These are phyloP conservation scores for Daldinia sp. DNA, from an alignment of 2,329 filamentous ascomycete genomes.

Conservation along the genomic window DNA sequence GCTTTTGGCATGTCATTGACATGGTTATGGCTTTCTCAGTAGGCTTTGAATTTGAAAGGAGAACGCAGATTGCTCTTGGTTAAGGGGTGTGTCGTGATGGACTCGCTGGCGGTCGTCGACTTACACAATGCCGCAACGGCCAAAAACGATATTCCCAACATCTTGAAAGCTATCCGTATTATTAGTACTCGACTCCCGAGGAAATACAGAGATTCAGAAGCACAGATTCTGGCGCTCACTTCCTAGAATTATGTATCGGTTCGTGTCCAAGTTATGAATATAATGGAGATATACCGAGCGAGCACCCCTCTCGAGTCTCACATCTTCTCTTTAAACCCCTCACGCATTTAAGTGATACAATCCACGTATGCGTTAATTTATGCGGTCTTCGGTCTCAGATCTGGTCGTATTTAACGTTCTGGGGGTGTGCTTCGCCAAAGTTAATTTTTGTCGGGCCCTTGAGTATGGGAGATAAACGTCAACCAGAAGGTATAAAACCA, in stretches of 20 bases:
- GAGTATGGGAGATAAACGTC: not conserved
- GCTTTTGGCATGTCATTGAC: not conserved
- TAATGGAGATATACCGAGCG: not conserved
- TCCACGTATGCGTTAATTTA: conserved; percentile 3
- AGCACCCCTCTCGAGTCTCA: not conserved
- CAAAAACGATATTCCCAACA: conserved; percentile 17
- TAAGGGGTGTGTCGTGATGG: not conserved
- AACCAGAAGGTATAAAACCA: not conserved
- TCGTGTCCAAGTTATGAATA: conserved; percentile 9
- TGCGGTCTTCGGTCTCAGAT: conserved; percentile 13
- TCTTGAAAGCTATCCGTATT: conserved; percentile 2
- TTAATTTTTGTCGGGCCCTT: conserved; percentile 8
- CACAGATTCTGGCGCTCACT: not conserved
- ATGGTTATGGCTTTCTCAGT: no score
- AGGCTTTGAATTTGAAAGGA: not conserved
- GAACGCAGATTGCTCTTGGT: not conserved
- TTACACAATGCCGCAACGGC: conserved; percentile 38
- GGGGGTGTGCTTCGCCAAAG: not conserved
- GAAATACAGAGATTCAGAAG: not conserved
- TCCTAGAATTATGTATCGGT: conserved; percentile 1
- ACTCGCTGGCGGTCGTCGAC: conserved; percentile 7
- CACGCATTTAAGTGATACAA: conserved; percentile 13
- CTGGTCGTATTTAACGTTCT: conserved; percentile 20
- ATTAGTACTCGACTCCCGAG: not conserved
- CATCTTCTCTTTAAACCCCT: conserved; percentile 6